Evolutionary conservation across 768 basidiomycete species (phyloP), one percentile per base, ranked within the genome.

Genomic region (Amylocystis lapponica): DNA sequence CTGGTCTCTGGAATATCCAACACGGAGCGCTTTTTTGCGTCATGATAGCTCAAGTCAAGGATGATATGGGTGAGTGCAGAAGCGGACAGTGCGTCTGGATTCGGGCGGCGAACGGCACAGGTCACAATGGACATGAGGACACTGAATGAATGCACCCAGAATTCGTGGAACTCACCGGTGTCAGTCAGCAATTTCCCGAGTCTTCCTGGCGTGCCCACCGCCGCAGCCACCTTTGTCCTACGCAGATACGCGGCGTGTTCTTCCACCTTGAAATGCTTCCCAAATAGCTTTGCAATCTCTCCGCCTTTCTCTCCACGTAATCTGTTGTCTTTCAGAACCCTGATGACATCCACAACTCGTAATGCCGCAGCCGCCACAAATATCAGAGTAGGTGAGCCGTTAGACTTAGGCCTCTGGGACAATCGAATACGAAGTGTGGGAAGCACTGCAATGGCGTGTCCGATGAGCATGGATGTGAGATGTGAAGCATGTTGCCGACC

Each of bases 211-310:
- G 95, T 99, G 16, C 95, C 95, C 21, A 87, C 89, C 16, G 91
- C 95, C 31, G 85, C 75, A 17, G 84, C 86, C 35, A 97, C 77
- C 60, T 84, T 88, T n/a, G 91, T 94, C 51, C 79, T 75, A 56
- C 75, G 74, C 55, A 98, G 72, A 66, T 92, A 89, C 13, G 78
- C 69, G 56, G 86, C 78, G 62, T 98, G 94, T 45, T 94, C 88
- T 37, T 83, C 69, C 30, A 94, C 69, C 66, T 94, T 96, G 66
- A 95, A 81, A 60, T 98, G 94, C 63, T 85, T 93, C 23, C 94
- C 91, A 55, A 98, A 98, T 21, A 99, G 76, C 63, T 97, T 97
- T 17, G 87, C 93, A 25, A 96, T 83, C 51, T 95, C 90, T 10
- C 88, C 91, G 43, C 88, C 83, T 58, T 90, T 93, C 19, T 87